Base-by-base conservation (phyloP, 2,329 filamentous ascomycete genomes). In the Monilinia polystroma region DNA sequence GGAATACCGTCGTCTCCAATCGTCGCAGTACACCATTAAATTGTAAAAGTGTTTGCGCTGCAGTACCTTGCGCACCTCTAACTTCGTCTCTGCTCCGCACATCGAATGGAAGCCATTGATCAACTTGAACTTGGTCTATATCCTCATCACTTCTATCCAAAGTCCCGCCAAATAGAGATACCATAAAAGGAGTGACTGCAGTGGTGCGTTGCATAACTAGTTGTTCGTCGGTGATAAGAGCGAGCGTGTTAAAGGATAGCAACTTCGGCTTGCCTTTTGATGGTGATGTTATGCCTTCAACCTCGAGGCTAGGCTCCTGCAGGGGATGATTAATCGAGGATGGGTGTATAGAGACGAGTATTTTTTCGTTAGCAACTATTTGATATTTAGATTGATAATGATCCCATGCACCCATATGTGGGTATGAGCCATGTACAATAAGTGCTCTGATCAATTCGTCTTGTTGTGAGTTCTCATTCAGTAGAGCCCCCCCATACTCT, bases 381-480 rank as follows among this genome's bases (percentile, higher is more conserved):
- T 57, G 56, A 47, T 63, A 53, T 35, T 14, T 35, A 8, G 10
- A 29, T n/a, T 35, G 10, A 16, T 29, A 0, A 29, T 16, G 18
- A n/a, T 47, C 51, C 43, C 47, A 62, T 38, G 66, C 23, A 35
- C 78, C 81, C 35, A 84, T 57, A 62, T 83, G 83, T 3, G 81
- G 80, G 66, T 80, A 78, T 29, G 79, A 71, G 14, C 81, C 80
- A 23, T 81, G 79, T 16, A 81, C 68, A 4, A 80, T 69, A n/a
- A 85, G 74, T 18, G 80, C 78, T 67, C 81, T 83, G 64, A 84
- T 76, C 35, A 85, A 75, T 0, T 76, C 72, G 1, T 74, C 66
- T 51, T 79, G 80, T 45, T 76, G 66, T 4, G 82, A 81, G 71
- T 84, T 81, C 38, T 74, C 70, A 66, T 85, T 84, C 43, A 83